phyloP scores from a whole-genome alignment of 768 basidiomycete genomes.

The Crucibulum laeve region DNA sequence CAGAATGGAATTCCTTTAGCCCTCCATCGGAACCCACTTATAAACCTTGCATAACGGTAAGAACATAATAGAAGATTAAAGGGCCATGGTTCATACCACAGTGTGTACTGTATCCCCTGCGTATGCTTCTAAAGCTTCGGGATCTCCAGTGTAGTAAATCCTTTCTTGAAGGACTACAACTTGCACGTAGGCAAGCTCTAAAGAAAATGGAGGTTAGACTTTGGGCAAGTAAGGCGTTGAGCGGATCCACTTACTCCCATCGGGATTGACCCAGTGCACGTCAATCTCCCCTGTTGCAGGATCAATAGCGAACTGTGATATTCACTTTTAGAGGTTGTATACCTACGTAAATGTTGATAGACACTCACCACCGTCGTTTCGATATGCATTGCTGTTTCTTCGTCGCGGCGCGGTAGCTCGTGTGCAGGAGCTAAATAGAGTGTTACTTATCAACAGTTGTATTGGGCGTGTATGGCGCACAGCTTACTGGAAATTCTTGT shows the following conservation, averaged over 20 bases:
- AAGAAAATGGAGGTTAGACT: not conserved
- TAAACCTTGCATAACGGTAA: too few relatives aligned
- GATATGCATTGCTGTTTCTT: not conserved
- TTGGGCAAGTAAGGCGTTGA: not conserved
- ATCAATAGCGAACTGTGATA: not conserved
- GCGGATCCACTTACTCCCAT: not conserved
- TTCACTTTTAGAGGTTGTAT: not conserved
- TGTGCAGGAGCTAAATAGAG: not conserved
- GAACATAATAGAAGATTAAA: too few relatives aligned
- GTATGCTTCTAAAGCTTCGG: not conserved
- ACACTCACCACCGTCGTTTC: not conserved
- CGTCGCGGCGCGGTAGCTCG: not conserved
- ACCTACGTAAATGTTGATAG: not conserved
- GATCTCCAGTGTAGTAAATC: not conserved
- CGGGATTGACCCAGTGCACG: not conserved
- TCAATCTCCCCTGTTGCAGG: not conserved
- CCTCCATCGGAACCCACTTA: too few relatives aligned
- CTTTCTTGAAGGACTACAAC: not conserved
- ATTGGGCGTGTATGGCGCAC: not conserved
- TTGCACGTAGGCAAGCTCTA: not conserved
- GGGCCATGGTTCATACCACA: too few relatives aligned
- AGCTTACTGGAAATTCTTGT: not conserved
- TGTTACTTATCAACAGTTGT: not conserved
- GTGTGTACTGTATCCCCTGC: not conserved
- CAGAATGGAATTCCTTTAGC: too few relatives aligned